These are phyloP conservation scores for Syzygium malaccense DNA, from an alignment of 441 rosid species.

Conservation along the genomic window DNA sequence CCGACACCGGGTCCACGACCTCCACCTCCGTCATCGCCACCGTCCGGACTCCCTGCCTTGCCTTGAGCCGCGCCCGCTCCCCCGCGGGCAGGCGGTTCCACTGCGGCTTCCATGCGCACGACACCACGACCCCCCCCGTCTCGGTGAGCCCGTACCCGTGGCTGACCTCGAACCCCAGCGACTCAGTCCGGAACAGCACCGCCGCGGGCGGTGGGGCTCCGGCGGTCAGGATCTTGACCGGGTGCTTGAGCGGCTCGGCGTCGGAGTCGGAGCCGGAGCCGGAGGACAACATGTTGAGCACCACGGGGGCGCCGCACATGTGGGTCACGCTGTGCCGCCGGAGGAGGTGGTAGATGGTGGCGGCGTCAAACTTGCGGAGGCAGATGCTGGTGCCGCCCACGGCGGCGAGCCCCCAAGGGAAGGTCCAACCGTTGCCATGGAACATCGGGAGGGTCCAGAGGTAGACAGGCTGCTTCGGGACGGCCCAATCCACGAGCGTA, in stretches of 20 bases:
- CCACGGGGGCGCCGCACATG: constrained; percentile 84
- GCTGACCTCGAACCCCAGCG: constrained; percentile 59
- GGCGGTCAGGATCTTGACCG: constrained; percentile 54
- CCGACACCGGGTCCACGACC: constrained; percentile 41
- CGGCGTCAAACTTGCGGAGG: constrained; percentile 49
- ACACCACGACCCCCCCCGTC: constrained; percentile 41
- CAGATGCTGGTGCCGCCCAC: constrained; percentile 74
- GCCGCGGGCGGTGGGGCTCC: constrained; percentile 84
- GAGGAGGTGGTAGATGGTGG: constrained; percentile 29
- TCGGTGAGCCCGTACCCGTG: constrained; percentile 80
- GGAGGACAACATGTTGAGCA: constrained; percentile 68
- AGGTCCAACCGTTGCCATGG: constrained; percentile 79
- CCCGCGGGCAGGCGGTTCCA: constrained; percentile 60
- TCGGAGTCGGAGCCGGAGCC: constrained; percentile 7
- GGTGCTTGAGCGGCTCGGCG: constrained; percentile 21
- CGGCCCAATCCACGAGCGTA: constrained; percentile 51
- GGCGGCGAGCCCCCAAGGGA: constrained; percentile 75
- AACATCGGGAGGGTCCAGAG: constrained; percentile 81
- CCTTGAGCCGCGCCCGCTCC: constrained; percentile 55
- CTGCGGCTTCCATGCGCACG: constrained; percentile 68
- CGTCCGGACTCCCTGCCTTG: constrained; percentile 21
- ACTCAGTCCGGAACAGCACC: constrained; percentile 50
- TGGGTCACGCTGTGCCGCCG: constrained; percentile 55
- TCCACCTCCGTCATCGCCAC: constrained; percentile 34
- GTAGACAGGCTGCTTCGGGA: constrained; percentile 63